Evolutionary conservation across 169 alveolate species (phyloP), one percentile per base, ranked within the genome.

Genomic region (Babesia sp.): DNA sequence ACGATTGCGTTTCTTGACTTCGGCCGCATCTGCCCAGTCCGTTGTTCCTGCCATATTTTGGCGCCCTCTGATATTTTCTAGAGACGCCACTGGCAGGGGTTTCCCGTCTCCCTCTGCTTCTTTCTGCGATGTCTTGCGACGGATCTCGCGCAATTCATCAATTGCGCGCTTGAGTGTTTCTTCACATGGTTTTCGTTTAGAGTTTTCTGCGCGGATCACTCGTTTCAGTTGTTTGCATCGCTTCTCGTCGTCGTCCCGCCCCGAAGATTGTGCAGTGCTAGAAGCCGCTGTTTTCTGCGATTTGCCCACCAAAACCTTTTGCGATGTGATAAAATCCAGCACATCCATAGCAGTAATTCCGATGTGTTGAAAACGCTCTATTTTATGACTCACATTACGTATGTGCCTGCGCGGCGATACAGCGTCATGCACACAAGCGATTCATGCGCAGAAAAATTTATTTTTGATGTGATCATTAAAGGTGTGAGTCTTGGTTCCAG

Each of bases 161-260:
- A 41, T 64, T 8, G 74, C 74, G 51, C 61, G 6, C 48, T 64
- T 64, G 1, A 64, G 39, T 26, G 74, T 46, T 20, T 29, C 74
- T 29, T 18, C 3, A 42, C 74, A 46, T 24, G 74, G 61, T 39
- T 64, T 11, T 50, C 36, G 44, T 31, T 64, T 64, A 26, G 63
- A 46, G 51, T 64, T 64, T 24, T 64, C 74, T 2, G 59, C 18
- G 16, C 74, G 74, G 31, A 64, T 64, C 50, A 64, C 34, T 12
- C 22, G 16, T 56, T 64, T 64, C 37, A 64, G 63, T n/a, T 64
- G 39, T 36, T 64, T 64, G 63, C 74, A 64, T 0, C 74, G 74
- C 34, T 28, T 16, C 22, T 64, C 61, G 45, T 26, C 29, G 50
- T 31, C 48, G 20, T 61, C 53, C n/a, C 12, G 24, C 16, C 48